Percentiles rank a stretch among this genome's conserved stretches.
phyloP scores from a whole-genome alignment of 1,284 basidiomycete genomes.

The Ustilago lituana region DNA sequence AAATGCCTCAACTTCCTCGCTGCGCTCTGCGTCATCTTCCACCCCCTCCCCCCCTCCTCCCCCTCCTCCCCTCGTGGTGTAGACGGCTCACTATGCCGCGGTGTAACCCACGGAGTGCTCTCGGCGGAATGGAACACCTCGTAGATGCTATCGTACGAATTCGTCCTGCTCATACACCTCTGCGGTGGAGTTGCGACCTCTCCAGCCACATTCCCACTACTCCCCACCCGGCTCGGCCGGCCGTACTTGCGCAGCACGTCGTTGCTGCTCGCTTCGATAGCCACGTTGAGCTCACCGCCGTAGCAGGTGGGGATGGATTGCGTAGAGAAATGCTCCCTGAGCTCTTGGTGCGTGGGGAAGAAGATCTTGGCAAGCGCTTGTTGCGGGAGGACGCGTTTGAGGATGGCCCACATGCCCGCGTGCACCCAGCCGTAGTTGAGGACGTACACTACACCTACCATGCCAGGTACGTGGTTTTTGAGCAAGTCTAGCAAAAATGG shows the following conservation, averaged over 20 bases:
- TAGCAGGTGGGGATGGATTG: slow-evolving; percentile 69
- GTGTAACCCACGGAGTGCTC: slow-evolving; percentile 51
- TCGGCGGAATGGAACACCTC: slow-evolving; percentile 59
- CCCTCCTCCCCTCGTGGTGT: slow-evolving; percentile 43
- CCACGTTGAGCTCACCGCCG: slow-evolving; percentile 56
- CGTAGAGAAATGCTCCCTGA: slow-evolving; percentile 74
- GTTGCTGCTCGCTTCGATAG: slow-evolving; percentile 50
- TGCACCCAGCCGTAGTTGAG: slow-evolving; percentile 85
- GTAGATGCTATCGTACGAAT: slow-evolving; percentile 60
- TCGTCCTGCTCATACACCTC: slow-evolving; percentile 35
- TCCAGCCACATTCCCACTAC: slow-evolving; percentile 1
- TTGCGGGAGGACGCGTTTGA: slow-evolving; percentile 78
- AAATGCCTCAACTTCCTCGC: slow-evolving; percentile 49
- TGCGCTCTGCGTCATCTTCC: slow-evolving; percentile 53
- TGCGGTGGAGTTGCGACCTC: slow-evolving; percentile 8
- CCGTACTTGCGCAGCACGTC: slow-evolving; percentile 58
- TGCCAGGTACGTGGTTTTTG: slow-evolving; percentile 65
- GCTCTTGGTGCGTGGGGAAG: slow-evolving; percentile 75
- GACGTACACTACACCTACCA: slow-evolving; percentile 73
- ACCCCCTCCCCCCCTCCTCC: too few species aligned
- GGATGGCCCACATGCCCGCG: slow-evolving; percentile 78
- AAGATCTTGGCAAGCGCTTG: slow-evolving; percentile 77
- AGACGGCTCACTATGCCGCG: slow-evolving; percentile 44
- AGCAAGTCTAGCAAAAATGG: slow-evolving; percentile 64
- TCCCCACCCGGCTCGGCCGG: too few species aligned